These are phyloP conservation scores for Mytilinidion resinicola DNA, from an alignment of 495 filamentous ascomycete genomes.

Conservation along the genomic window DNA sequence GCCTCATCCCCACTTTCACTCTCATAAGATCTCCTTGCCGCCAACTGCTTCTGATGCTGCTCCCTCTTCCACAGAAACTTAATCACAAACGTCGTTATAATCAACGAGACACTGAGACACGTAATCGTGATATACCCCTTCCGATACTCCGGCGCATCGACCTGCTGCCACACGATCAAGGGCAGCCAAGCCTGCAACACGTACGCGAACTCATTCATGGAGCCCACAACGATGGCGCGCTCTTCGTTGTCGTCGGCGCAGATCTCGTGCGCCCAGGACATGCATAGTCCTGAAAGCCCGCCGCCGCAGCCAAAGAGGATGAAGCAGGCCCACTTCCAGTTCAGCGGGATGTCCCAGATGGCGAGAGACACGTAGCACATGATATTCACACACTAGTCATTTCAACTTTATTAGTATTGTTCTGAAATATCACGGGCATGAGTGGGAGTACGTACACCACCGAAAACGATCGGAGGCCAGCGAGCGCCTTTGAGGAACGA, in stretches of 20 bases:
- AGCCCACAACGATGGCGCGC: slow-evolving; percentile 47
- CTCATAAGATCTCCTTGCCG: neutral
- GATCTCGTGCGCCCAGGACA: slow-evolving; percentile 50
- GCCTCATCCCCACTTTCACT: too few relatives aligned
- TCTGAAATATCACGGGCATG: too few relatives aligned
- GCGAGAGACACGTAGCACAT: slow-evolving; percentile 33
- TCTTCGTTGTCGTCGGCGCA: slow-evolving; percentile 50
- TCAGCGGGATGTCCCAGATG: slow-evolving; percentile 43
- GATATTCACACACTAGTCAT: slow-evolving; percentile 18
- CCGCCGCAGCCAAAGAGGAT: slow-evolving; percentile 38
- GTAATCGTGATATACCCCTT: slow-evolving; percentile 42
- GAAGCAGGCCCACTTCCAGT: slow-evolving; percentile 44
- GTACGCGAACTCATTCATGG: slow-evolving; percentile 49
- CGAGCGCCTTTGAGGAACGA: slow-evolving; percentile 47
- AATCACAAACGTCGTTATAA: slow-evolving; percentile 36
- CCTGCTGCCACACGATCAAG: slow-evolving; percentile 44
- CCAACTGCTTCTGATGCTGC: slow-evolving; percentile 27
- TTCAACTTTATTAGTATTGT: too few relatives aligned
- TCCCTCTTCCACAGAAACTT: slow-evolving; percentile 35
- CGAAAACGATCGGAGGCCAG: slow-evolving; percentile 51
- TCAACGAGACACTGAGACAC: slow-evolving; percentile 36
- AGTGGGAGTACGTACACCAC: slow-evolving; percentile 28
- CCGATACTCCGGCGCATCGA: slow-evolving; percentile 42
- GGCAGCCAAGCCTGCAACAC: slow-evolving; percentile 45
- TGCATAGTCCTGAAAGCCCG: slow-evolving; percentile 39